Base-by-base conservation (phyloP, 805 yeast species). In the Wickerhamiella parazyma region DNA sequence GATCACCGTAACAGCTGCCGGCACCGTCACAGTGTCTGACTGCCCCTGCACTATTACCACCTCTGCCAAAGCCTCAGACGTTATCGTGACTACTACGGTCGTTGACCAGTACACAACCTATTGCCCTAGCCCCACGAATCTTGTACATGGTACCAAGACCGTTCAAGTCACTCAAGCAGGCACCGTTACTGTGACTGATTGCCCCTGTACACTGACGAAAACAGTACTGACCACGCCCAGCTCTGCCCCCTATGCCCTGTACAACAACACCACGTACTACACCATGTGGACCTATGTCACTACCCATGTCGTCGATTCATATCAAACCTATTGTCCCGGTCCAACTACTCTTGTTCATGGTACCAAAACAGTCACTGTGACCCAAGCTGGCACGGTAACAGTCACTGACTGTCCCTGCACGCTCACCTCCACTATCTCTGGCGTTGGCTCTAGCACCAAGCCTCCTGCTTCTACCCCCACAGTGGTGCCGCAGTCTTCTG, bases 251-350 rank as follows among this genome's bases (percentile, higher is more conserved):
- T 7, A 24, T 20, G 45, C 16, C 35, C 45, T 41, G 34, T n/a
- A 41, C 20, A 7, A 42, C 26, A 40, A 41, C 14, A 16, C 40
- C 14, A 28, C 38, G 6, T 36, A 22, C 31, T 26, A 24, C 17
- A 37, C 40, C 16, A 14, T 26, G 14, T 37, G 40, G 59, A 69
- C 75, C 17, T 8, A 20, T 17, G 33, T 26, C 21, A 36, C 38
- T 22, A 22, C 36, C 16, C n/a, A 20, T 9, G 39, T 36, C 4
- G 39, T 36, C n/a, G n/a, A 11, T 6, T 36, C 39, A 3, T 36
- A 22, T 16, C 22, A 24, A 12, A 36, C 39, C 11, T 24, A 20
- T 11, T 36, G 39, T 18, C 39, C 39, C n/a, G 3, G 10, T 3
- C 29, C 22, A 4, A 45, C 45, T 12, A 36, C 41, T 7, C 14